Percentiles rank a stretch among this genome's conserved stretches.
phyloP scores from a whole-genome alignment of 148 eudicot genomes.

The Amaranthus hypochondriacus region DNA sequence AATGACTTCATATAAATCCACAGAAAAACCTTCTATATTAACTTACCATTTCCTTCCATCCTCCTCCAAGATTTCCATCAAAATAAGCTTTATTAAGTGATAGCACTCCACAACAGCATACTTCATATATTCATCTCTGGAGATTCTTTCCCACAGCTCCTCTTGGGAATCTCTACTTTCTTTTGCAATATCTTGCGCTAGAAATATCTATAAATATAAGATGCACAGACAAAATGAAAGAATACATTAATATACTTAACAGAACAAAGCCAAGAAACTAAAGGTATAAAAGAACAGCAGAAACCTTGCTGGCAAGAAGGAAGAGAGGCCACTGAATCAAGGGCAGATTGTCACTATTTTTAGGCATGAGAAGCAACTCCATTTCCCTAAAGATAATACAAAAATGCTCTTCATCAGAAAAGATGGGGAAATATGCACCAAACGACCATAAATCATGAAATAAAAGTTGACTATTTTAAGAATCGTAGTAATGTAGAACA shows the following conservation, averaged over 20 bases:
- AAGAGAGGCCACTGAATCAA: constrained; percentile 99
- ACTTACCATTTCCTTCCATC: constrained; percentile 89
- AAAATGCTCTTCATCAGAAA: constrained; percentile 8
- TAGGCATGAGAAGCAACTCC: constrained; percentile 94
- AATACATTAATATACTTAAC: background rate
- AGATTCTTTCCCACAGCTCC: constrained; percentile 86
- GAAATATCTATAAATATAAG: constrained; percentile 48
- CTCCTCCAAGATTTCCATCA: constrained; percentile 68
- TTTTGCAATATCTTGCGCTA: constrained; percentile 82
- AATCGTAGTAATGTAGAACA: background rate
- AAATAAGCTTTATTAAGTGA: constrained; percentile 52
- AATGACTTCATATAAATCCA: background rate
- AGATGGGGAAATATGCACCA: background rate
- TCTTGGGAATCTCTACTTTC: constrained; percentile 74
- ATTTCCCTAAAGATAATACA: constrained; percentile 50
- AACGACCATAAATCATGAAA: background rate
- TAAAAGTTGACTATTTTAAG: background rate
- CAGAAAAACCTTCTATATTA: background rate
- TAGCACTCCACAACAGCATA: constrained; percentile 92
- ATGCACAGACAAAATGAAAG: background rate
- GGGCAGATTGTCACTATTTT: constrained; percentile 64
- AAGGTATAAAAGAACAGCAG: constrained; percentile 2
- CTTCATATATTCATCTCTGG: constrained; percentile 89
- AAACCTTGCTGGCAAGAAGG: constrained; percentile 96
- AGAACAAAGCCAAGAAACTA: background rate